A percentile compares a stretch with the other conserved stretches of the same genome.
Conservation (phyloP, 2,329 filamentous ascomycete species). For the Fusarium neocosmosporiellum region DNA sequence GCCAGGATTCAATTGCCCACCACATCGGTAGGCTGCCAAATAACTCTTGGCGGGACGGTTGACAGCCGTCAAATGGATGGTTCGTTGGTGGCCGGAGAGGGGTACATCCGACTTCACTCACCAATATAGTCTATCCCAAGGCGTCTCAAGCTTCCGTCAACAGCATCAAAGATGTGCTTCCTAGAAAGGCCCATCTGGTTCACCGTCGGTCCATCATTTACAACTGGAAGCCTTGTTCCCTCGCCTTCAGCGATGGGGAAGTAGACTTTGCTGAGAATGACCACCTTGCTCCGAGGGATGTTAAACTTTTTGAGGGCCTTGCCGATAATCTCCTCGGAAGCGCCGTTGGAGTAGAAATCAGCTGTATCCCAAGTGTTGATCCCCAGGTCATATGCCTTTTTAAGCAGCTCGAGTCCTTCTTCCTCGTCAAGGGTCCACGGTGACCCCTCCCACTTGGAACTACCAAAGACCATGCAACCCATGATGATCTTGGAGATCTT, state of each 20-base stretch:
- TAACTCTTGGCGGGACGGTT: slow-evolving; percentile 15
- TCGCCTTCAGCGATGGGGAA: slow-evolving; percentile 54
- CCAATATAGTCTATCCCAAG: slow-evolving; percentile 68
- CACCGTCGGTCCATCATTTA: slow-evolving; percentile 45
- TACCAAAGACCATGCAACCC: slow-evolving; percentile 51
- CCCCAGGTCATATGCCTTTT: slow-evolving; percentile 71
- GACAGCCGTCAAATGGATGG: not conserved
- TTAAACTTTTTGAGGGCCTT: slow-evolving; percentile 70
- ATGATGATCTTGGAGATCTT: slow-evolving; percentile 55
- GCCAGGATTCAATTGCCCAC: slow-evolving; percentile 38
- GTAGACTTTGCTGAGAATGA: slow-evolving; percentile 63
- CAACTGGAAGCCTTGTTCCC: slow-evolving; percentile 47
- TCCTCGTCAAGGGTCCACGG: slow-evolving; percentile 38
- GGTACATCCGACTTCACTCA: slow-evolving; percentile 30
- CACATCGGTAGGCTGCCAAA: slow-evolving; percentile 16
- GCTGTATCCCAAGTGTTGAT: slow-evolving; percentile 67
- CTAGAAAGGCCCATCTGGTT: slow-evolving; percentile 65
- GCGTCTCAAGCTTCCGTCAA: slow-evolving; percentile 66
- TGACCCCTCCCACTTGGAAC: slow-evolving; percentile 47
- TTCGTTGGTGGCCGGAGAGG: not conserved
- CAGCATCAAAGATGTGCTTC: slow-evolving; percentile 73
- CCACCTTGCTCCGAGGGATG: slow-evolving; percentile 66
- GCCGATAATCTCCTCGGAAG: slow-evolving; percentile 65
- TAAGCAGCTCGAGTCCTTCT: slow-evolving; percentile 66
- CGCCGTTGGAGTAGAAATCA: slow-evolving; percentile 67